These are phyloP conservation scores for Encephalitozoon hellem DNA, from an alignment of 371 early-diverging fungal species.

Conservation along the genomic window DNA sequence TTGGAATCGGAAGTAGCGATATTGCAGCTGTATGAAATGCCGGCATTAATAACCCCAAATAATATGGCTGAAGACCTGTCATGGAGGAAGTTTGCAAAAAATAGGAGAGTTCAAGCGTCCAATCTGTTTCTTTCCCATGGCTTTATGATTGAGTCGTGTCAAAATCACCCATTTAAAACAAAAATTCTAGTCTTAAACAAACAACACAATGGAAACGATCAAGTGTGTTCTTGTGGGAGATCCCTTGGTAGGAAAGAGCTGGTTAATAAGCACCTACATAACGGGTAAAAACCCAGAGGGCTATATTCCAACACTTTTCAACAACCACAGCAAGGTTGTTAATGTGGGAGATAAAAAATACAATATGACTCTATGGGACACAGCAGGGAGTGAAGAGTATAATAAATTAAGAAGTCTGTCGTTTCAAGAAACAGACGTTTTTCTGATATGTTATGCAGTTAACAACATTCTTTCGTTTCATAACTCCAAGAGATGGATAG, in stretches of 20 bases:
- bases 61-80: background rate
- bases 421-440: slow-evolving; percentile 76
- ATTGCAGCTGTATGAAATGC: background rate
- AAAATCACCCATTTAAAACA: slow-evolving; percentile 18
- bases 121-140: slow-evolving; percentile 1
- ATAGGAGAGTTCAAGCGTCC: background rate
- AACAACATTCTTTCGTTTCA: slow-evolving; percentile 69
- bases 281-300: background rate
- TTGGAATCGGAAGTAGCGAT: background rate
- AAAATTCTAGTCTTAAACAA: slow-evolving; percentile 14
- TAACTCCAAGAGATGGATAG: slow-evolving; percentile 72
- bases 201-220: slow-evolving; percentile 31
- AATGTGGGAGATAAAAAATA: slow-evolving; percentile 64
- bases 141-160: background rate
- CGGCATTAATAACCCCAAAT: background rate
- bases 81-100: background rate
- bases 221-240: slow-evolving; percentile 54
- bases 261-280: slow-evolving; percentile 41
- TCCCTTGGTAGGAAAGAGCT: slow-evolving; percentile 44
- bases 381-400: slow-evolving; percentile 75
- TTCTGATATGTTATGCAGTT: slow-evolving; percentile 73
- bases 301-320: slow-evolving; percentile 64
- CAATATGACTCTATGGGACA: slow-evolving; percentile 76
- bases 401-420: slow-evolving; percentile 71
- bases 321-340: slow-evolving; percentile 72